Evolutionary conservation across 345 rosid genomes (phyloP).

Genomic region (Eucalyptus lansdowneana): DNA sequence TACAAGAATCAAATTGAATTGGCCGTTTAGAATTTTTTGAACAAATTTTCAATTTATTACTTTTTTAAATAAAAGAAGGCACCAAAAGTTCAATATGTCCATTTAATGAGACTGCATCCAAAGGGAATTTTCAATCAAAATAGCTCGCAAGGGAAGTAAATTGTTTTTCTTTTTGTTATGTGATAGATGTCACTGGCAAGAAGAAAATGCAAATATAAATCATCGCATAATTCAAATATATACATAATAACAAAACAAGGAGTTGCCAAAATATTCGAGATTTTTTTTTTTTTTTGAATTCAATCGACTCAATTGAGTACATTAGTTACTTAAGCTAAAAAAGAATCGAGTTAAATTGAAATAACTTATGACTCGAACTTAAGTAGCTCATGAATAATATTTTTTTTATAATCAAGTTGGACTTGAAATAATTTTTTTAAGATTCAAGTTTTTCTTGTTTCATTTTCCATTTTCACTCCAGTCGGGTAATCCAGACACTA

Average conservation of each 20-base stretch:
- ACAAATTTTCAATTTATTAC: neutral
- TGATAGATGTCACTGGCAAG: neutral
- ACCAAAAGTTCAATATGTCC: neutral
- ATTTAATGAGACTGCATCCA: neutral
- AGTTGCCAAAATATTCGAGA: fast-evolving
- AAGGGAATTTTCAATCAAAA: neutral
- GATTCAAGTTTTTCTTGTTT: neutral
- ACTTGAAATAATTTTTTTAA: neutral
- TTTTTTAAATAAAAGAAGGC: neutral
- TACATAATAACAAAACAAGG: neutral
- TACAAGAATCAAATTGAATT: neutral
- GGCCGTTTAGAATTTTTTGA: too few relatives aligned
- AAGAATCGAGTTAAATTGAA: neutral
- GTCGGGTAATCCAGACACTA: neutral
- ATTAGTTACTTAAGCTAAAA: neutral
- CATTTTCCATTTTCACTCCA: neutral
- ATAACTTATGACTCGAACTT: neutral
- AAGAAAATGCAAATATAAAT: neutral
- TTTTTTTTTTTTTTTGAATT: neutral
- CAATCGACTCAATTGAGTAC: neutral
- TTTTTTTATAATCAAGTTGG: too few relatives aligned
- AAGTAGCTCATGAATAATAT: too few relatives aligned
- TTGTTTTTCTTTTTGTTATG: neutral
- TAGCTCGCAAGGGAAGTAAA: neutral
- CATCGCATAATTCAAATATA: neutral